phyloP scores from a whole-genome alignment of 164 flowering plant genomes.

The Kingdonia uniflora region DNA sequence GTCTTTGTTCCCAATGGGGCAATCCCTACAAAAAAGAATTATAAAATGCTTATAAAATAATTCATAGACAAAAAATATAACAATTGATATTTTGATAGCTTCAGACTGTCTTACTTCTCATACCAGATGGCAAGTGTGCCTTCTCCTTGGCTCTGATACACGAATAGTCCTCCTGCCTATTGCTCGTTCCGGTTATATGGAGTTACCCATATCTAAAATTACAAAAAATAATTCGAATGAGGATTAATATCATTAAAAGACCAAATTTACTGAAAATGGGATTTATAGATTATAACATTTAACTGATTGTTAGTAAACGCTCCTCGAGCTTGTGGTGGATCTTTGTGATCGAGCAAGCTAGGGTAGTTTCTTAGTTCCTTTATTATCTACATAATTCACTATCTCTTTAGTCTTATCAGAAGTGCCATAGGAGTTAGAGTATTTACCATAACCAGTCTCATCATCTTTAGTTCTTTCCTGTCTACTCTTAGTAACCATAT shows the following conservation, averaged over 20 bases:
- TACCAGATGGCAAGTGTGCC: slow-evolving; percentile 28
- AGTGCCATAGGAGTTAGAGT: no score
- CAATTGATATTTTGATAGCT: no score
- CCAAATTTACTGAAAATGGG: no score
- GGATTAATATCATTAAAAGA: no score
- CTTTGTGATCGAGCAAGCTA: slow-evolving; percentile 61
- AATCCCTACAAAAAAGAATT: slow-evolving; percentile 12
- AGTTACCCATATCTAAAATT: slow-evolving; percentile 35
- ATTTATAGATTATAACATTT: no score
- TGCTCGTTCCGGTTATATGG: slow-evolving; percentile 35
- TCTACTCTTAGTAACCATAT: no score
- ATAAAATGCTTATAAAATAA: not conserved
- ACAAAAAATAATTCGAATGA: no score
- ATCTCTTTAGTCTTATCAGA: no score
- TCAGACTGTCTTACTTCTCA: slow-evolving; percentile 6
- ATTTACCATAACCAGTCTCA: no score
- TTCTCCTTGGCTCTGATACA: slow-evolving; percentile 33
- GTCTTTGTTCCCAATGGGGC: slow-evolving; percentile 17
- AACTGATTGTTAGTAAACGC: slow-evolving; percentile 81
- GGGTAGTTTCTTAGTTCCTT: no score
- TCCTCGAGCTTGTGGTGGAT: slow-evolving; percentile 66
- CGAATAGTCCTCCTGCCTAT: slow-evolving; percentile 34
- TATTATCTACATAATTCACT: no score
- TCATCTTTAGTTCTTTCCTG: no score
- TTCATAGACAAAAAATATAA: not conserved